These are phyloP conservation scores for Guadua angustifolia DNA, from an alignment of 176 grass and related monocot genomes.

Conservation along the genomic window DNA sequence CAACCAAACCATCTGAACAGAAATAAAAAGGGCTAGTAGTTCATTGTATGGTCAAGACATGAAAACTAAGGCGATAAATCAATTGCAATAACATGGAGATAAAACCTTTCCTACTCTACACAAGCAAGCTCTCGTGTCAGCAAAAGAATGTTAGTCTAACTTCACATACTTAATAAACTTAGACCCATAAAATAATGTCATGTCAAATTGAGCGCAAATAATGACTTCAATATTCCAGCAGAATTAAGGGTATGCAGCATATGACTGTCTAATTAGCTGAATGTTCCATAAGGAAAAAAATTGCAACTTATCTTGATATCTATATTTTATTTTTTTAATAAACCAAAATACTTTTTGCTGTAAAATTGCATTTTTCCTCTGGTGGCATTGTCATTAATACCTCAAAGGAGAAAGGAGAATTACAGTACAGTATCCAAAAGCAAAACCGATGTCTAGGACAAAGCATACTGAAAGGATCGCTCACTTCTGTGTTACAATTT, in stretches of 20 bases:
- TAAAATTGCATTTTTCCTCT: conserved; percentile 1
- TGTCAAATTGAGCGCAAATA: not conserved
- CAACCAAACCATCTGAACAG: not conserved
- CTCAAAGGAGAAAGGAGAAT: not conserved
- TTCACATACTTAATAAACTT: not conserved
- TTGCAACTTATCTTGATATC: not conserved
- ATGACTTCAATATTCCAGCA: conserved; percentile 3
- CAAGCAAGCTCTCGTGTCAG: not conserved
- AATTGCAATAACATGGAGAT: not conserved
- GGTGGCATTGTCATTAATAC: conserved; percentile 1
- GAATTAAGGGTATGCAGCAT: not conserved
- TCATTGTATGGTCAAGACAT: not conserved
- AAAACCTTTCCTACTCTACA: not conserved
- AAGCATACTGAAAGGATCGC: conserved; percentile 2
- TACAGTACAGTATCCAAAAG: not conserved
- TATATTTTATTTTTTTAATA: not conserved
- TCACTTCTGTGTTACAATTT: not conserved
- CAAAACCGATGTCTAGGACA: not conserved
- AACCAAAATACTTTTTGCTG: not conserved
- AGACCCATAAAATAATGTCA: not conserved
- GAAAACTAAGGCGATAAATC: not conserved
- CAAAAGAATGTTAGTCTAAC: not conserved
- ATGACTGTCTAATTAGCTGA: not conserved
- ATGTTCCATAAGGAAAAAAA: not conserved
- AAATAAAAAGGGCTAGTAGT: not conserved